Base-by-base conservation (phyloP, 306 rosid genomes). In the Malus sylvestris region DNA sequence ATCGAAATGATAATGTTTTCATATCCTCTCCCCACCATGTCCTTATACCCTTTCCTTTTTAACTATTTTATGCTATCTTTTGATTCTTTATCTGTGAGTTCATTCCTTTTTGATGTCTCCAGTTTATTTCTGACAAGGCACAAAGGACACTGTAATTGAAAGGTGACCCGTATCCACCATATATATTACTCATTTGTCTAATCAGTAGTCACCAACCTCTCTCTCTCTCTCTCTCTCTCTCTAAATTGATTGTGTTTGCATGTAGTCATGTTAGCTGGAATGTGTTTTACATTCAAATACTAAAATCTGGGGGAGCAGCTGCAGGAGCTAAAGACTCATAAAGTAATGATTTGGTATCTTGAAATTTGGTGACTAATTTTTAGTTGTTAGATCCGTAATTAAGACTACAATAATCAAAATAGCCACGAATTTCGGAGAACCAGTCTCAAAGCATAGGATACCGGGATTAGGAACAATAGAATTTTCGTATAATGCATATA, bases 1-100 rank as follows among this genome's bases (percentile, higher is more conserved):
- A 72, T 57, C 35, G 5, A 72, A 33, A 71, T 42, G 65, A 72
- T 72, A n/a, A 72, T 72, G 76, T 33, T 72, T 58, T 27, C 46
- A 58, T 38, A 25, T 25, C 55, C 23, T 38, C 10, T 22, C 40
- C 67, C 30, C 22, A 29, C 30, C 29, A 11, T 22, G 55, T 49
- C 52, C 32, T 38, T 72, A 2, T 30, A 35, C 35, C 33, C 42
- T 72, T 58, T 57, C 18, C 68, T 4, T 49, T 49, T 49, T 15
- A 14, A 49, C 55, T 15, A 49, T 49, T 49, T 49, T 49, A 72
- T 44, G 57, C 16, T 15, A 15, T 52, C 68, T 23, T 58, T 72
- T 64, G 40, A 23, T 72, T 40, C 68, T 59, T 72, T 59, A 22
- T 4, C 42, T 38, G 40, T 40, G 67, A 40, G 44, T 32, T 64